phyloP scores from a whole-genome alignment of 495 filamentous ascomycete species.

The Aspergillus carlsbadensis region DNA sequence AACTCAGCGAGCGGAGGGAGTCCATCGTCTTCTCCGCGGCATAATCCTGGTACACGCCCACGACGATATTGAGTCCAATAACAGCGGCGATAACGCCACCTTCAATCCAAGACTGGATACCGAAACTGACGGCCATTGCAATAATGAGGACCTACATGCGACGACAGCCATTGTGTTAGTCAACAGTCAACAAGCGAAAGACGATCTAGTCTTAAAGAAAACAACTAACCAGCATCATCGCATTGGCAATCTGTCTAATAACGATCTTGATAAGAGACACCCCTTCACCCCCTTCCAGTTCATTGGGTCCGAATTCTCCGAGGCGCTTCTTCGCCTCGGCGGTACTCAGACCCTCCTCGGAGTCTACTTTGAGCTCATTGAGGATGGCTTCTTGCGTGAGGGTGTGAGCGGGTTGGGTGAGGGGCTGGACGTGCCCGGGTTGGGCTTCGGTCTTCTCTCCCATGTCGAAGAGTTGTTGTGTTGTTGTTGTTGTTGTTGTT shows the following conservation, averaged over 20 bases:
- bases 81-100: slow-evolving; percentile 66
- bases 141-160: slow-evolving; percentile 57
- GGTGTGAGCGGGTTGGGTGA: slow-evolving; percentile 65
- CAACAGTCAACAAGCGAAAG: background rate
- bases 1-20: slow-evolving; percentile 61
- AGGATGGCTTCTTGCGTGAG: slow-evolving; percentile 54
- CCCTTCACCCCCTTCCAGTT: slow-evolving; percentile 57
- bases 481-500: background rate
- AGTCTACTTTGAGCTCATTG: slow-evolving; percentile 56
- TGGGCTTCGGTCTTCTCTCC: slow-evolving; percentile 15
- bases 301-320: slow-evolving; percentile 59
- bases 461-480: slow-evolving; percentile 11
- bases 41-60: slow-evolving; percentile 72
- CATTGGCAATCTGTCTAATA: slow-evolving; percentile 63
- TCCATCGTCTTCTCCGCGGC: slow-evolving; percentile 76
- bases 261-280: slow-evolving; percentile 59
- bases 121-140: slow-evolving; percentile 70
- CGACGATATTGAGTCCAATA: slow-evolving; percentile 63
- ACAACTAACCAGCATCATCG: slow-evolving; percentile 58
- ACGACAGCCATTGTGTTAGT: background rate
- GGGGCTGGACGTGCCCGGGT: slow-evolving; percentile 17
- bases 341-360: slow-evolving; percentile 58
- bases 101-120: slow-evolving; percentile 68
- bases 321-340: slow-evolving; percentile 55
- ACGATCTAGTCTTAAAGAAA: background rate